phyloP scores from a whole-genome alignment of 306 rosid genomes.

The Urtica urens region DNA sequence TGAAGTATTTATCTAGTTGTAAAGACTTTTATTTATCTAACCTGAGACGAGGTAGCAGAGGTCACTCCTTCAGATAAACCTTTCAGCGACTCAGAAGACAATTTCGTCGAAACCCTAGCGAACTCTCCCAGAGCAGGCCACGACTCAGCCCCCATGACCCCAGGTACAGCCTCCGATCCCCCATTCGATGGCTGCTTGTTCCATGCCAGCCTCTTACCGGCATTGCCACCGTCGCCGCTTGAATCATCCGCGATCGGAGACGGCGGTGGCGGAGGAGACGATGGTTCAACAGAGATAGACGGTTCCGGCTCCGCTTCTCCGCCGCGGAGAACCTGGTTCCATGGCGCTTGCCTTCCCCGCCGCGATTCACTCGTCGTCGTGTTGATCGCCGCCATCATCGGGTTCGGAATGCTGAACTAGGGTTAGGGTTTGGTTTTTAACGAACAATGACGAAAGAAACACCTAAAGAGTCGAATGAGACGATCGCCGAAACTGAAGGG shows the following conservation, averaged over 20 bases:
- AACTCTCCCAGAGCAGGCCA: constrained; percentile 70
- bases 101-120: constrained; percentile 34
- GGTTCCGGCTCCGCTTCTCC: constrained; percentile 46
- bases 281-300: constrained; percentile 10
- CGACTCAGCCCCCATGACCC: constrained; percentile 59
- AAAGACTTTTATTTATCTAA: no score
- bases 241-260: constrained; percentile 30
- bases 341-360: constrained; percentile 9
- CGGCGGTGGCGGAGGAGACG: constrained; percentile 8
- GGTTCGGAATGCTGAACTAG: neutral
- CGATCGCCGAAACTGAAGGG: constrained; percentile 30
- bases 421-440: constrained; percentile 24
- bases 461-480: constrained; percentile 24
- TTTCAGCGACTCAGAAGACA: constrained; percentile 42
- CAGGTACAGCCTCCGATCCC: constrained; percentile 35
- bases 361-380: constrained; percentile 10
- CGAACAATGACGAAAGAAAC: neutral
- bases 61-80: constrained; percentile 42
- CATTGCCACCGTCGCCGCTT: constrained; percentile 32
- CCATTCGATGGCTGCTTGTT: constrained; percentile 59
- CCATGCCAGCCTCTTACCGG: constrained; percentile 60
- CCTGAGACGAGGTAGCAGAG: constrained; percentile 42
- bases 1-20: no score
- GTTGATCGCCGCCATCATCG: constrained; percentile 34
- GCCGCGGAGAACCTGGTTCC: constrained; percentile 36